These are phyloP conservation scores for Colletotrichum tropicicola DNA, from an alignment of 2,329 filamentous ascomycete species.

Conservation along the genomic window DNA sequence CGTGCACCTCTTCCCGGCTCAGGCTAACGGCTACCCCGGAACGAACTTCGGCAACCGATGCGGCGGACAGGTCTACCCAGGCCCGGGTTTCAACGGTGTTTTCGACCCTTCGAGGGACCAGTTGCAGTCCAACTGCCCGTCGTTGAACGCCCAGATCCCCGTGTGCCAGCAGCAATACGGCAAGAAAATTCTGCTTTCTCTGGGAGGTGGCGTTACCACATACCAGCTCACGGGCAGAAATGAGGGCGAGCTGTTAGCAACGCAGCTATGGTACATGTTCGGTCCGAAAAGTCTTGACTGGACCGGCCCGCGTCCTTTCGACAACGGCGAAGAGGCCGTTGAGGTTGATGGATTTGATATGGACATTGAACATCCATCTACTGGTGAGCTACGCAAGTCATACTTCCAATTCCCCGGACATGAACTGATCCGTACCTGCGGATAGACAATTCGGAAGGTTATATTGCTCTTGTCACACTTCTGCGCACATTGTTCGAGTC, in stretches of 20 bases:
- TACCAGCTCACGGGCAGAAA: conserved; percentile 47
- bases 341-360: conserved; percentile 44
- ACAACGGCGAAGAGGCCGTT: conserved; percentile 33
- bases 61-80: conserved; percentile 39
- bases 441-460: conserved; percentile 39
- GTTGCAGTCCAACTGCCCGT: conserved; percentile 44
- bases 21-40: conserved; percentile 51
- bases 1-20: conserved; percentile 49
- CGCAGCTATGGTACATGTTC: conserved; percentile 49
- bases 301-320: conserved; percentile 35
- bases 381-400: not conserved
- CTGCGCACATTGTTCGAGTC: conserved; percentile 37
- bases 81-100: conserved; percentile 42
- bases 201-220: conserved; percentile 45
- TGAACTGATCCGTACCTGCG: not conserved
- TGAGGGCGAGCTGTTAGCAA: conserved; percentile 46
- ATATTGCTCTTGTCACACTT: conserved; percentile 37
- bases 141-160: conserved; percentile 45
- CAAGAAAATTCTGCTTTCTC: conserved; percentile 51
- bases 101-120: conserved; percentile 40
- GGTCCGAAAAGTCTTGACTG: conserved; percentile 44
- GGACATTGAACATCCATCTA: conserved; percentile 42
- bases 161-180: conserved; percentile 45
- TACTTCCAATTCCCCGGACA: too few relatives aligned
- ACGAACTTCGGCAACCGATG: conserved; percentile 54